Conservation (phyloP, 1,139 yeast genomes). For the Zygosaccharomyces pseudobailii region DNA sequence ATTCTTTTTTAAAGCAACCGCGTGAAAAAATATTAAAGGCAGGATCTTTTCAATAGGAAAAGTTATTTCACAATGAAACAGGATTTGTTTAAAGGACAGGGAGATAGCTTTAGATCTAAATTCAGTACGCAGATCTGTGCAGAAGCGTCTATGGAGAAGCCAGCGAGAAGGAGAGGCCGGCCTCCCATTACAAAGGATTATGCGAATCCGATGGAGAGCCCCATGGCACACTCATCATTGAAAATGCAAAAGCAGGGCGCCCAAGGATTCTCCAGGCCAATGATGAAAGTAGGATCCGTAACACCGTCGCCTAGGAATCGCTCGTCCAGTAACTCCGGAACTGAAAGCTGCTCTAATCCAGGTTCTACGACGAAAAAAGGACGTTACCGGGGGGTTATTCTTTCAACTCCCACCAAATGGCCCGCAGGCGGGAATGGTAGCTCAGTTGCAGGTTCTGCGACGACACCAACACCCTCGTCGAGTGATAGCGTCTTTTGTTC, state of each 20-base stretch:
- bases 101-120: background rate
- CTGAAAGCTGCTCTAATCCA: constrained; percentile 4
- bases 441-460: constrained; percentile 9
- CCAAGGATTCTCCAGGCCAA: constrained; percentile 30
- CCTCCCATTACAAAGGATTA: constrained; percentile 34
- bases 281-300: constrained; percentile 31
- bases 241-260: constrained; percentile 31
- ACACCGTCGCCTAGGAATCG: constrained; percentile 27
- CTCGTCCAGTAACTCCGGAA: constrained; percentile 7
- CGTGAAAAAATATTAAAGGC: constrained; percentile 3
- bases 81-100: background rate
- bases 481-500: constrained; percentile 21
- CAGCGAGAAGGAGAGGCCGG: constrained; percentile 31
- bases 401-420: constrained; percentile 25
- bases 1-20: constrained; percentile 1
- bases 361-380: constrained; percentile 21
- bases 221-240: constrained; percentile 35
- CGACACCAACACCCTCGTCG: constrained; percentile 17
- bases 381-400: constrained; percentile 28
- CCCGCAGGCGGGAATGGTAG: constrained; percentile 4
- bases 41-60: constrained; percentile 1
- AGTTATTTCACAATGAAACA: background rate
- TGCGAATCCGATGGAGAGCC: constrained; percentile 34
- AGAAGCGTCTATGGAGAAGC: constrained; percentile 8
- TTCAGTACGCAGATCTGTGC: background rate